Evolutionary conservation across 306 rosid species (phyloP), one percentile per base, ranked within the genome.

Genomic region (Lablab purpureus): DNA sequence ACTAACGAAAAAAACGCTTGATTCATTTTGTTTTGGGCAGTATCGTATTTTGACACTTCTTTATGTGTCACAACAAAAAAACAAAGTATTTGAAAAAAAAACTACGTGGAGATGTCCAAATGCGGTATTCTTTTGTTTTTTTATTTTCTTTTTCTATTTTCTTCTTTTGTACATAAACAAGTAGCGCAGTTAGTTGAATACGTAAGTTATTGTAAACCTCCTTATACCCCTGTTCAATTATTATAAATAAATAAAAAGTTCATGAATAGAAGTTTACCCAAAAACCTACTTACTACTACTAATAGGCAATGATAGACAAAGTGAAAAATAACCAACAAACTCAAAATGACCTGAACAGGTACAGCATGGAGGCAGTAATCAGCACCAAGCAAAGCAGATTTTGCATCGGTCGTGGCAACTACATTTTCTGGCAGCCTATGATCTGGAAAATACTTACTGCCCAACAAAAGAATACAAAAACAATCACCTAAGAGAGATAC

Each of bases 321-420:
- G 14, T 63, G 7, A 30, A 6, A 67, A 30, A 15, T 45, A 13
- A 22, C 40, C 7, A 32, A 52, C 5, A 56, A 45, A 60, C 4
- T 52, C 40, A n/a, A n/a, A 78, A 75, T 71, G 66, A 92, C 99
- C 99, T 94, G 97, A 80, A 94, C 99, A 54, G 99, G 97, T 59
- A 94, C 95, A 6, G 97, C 97, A 85, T 94, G 97, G 67, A 94
- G 82, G 80, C 95, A 92, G 81, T 84, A 94, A 82, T 94, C 97
- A 0, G 97, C 97, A 77, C 69, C 83, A 27, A 81, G 83, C 79
- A 94, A 80, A 84, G 99, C 97, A 73, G 81, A 84, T 80, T 91
- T 91, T 21, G 95, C 92, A 89, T 94, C 95, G 9, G 87, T 94
- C 55, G 99, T 94, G 34, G 97, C 99, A 41, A 88, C 73, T 62